phyloP scores from a whole-genome alignment of 176 grass and related monocot species.

The Metroxylon sagu region DNA sequence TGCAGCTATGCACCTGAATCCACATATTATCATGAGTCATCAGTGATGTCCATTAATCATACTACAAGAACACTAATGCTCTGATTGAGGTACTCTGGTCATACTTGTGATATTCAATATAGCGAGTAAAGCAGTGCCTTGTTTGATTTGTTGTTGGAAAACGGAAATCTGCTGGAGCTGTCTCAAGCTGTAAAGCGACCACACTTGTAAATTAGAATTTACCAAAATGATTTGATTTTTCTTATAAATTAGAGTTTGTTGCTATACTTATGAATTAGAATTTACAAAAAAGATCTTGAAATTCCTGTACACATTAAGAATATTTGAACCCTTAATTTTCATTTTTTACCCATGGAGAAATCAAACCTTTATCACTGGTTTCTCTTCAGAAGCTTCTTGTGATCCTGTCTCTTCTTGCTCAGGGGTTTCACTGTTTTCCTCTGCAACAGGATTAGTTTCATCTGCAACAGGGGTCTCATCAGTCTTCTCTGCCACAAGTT shows the following conservation, averaged over 20 bases:
- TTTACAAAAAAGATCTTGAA: too few species aligned
- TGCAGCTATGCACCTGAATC: conserved; percentile 51
- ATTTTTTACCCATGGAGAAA: background rate
- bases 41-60: background rate
- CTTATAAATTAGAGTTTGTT: too few species aligned
- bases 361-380: conserved; percentile 57
- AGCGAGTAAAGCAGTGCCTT: conserved; percentile 82
- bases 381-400: conserved; percentile 32
- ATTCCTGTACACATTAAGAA: too few species aligned
- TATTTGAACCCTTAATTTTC: too few species aligned
- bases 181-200: conserved; percentile 53
- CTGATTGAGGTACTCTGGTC: background rate
- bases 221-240: too few species aligned
- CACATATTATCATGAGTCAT: background rate
- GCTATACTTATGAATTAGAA: too few species aligned
- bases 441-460: conserved; percentile 25
- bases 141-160: conserved; percentile 90
- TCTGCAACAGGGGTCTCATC: conserved; percentile 18
- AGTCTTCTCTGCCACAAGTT: conserved; percentile 4
- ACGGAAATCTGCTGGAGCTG: conserved; percentile 77
- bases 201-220: background rate
- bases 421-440: conserved; percentile 29
- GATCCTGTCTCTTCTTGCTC: conserved; percentile 12
- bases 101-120: conserved; percentile 89
- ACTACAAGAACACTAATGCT: too few species aligned